phyloP scores from a whole-genome alignment of 306 rosid species.

The Neltuma alba region DNA sequence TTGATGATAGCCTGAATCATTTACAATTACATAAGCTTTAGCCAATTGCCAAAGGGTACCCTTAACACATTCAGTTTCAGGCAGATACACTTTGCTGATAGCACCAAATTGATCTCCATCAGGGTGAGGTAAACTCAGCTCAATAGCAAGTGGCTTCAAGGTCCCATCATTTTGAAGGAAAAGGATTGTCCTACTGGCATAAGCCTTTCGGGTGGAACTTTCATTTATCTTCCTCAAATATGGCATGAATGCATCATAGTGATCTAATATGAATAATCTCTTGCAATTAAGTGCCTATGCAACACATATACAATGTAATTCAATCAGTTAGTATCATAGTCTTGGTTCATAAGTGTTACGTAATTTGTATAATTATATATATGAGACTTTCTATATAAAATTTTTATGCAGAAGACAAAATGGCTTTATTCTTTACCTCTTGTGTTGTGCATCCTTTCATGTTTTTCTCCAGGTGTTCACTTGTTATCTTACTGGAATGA shows the following conservation, averaged over 20 bases:
- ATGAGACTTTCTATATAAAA: too few species aligned
- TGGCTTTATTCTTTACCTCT: constrained; percentile 43
- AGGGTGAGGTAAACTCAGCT: constrained; percentile 65
- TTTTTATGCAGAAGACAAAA: background rate
- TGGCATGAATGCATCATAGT: constrained; percentile 68
- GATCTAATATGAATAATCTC: constrained; percentile 68
- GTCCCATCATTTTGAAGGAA: constrained; percentile 68
- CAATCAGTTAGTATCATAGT: too few species aligned
- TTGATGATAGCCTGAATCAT: constrained; percentile 74
- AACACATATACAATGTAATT: constrained; percentile 11
- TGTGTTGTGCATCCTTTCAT: constrained; percentile 53
- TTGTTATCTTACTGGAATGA: constrained; percentile 56
- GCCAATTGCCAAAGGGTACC: constrained; percentile 69
- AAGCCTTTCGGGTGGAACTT: constrained; percentile 38
- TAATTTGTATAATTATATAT: too few species aligned
- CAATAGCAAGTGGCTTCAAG: constrained; percentile 72
- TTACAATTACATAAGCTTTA: constrained; percentile 68
- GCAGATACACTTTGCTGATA: constrained; percentile 54
- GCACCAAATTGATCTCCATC: constrained; percentile 62
- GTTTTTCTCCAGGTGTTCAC: constrained; percentile 40
- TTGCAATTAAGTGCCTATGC: constrained; percentile 62
- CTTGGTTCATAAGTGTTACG: too few species aligned
- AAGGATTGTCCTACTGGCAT: constrained; percentile 66
- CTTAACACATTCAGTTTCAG: constrained; percentile 58
- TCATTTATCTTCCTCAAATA: constrained; percentile 29